Evolutionary conservation across 2,329 filamentous ascomycete genomes (phyloP), one percentile per base, ranked within the genome.

Genomic region (Cordyceps pruinosa): DNA sequence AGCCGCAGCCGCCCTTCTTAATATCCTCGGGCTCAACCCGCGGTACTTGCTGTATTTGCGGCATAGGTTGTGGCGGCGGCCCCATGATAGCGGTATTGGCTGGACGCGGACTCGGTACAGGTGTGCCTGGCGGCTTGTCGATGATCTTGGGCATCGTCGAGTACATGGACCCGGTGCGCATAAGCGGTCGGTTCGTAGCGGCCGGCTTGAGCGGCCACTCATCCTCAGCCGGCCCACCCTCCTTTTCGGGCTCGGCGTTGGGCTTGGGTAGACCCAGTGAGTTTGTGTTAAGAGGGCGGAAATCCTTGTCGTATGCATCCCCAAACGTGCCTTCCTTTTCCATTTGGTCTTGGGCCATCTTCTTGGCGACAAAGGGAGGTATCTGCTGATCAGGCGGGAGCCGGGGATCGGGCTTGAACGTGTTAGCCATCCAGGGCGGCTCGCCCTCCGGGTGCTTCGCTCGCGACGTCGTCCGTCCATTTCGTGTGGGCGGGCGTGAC

Each of bases 341-440:
- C 92, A 91, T 97, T 70, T 93, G 89, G 71, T 97, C 91, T 74
- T 97, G 93, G 70, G 94, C 89, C 71, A 97, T 80, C 57, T 90
- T 83, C 66, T 88, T 90, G 13, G 94, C 94, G 61, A 97, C 91
- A 0, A 94, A 97, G 1, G 94, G 94, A 12, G 99, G 83, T 54
- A 99, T 85, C 69, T 99, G 94, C 71, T 99, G 89, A 61, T 99
- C 94, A 0, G 91, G 94, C 6, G 94, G 94, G 34, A 99, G 77
- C 60, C 91, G 87, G 30, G 94, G 94, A 68, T 99, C 94, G 0
- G 94, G 94, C 67, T 95, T 96, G 72, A 97, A 99, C 73, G 96
- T 90, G 23, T 88, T 89, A 46, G 94, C 83, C 73, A 97, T 83
- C 94, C 94, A 99, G 52, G 94, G 94, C 10, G 94, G 91, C 55